Conservation (phyloP, 495 filamentous ascomycete genomes). For the Cenococcum geophilum region DNA sequence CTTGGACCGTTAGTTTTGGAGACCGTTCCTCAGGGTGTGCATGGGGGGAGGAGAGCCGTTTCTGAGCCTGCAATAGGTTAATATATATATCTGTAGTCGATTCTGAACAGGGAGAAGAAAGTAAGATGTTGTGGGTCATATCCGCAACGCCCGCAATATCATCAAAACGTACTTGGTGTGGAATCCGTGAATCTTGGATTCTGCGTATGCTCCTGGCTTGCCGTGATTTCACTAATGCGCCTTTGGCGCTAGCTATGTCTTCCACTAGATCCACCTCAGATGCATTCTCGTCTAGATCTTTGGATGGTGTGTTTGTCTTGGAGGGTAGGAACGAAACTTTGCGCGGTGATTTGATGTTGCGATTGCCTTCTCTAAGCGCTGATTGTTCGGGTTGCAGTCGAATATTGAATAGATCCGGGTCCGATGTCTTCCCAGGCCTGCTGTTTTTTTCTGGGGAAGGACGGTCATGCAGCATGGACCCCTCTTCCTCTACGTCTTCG, state of each 20-base stretch:
- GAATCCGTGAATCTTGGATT: slow-evolving; percentile 15
- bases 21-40: slow-evolving; percentile 32
- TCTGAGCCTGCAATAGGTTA: slow-evolving; percentile 31
- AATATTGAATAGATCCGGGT: slow-evolving; percentile 33
- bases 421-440: slow-evolving; percentile 18
- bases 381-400: slow-evolving; percentile 27
- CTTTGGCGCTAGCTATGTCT: slow-evolving; percentile 1
- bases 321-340: slow-evolving; percentile 31
- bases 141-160: slow-evolving; percentile 12
- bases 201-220: background rate
- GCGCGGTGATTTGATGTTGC: slow-evolving; percentile 31
- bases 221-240: slow-evolving; percentile 10
- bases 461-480: slow-evolving; percentile 6
- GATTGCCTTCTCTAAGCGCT: slow-evolving; percentile 30
- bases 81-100: slow-evolving; percentile 18
- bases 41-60: slow-evolving; percentile 28
- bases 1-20: slow-evolving; percentile 36
- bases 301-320: slow-evolving; percentile 24
- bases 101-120: slow-evolving; percentile 19
- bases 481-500: slow-evolving; percentile 19
- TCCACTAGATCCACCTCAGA: slow-evolving; percentile 19
- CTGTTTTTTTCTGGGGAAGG: slow-evolving; percentile 23
- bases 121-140: slow-evolving; percentile 23
- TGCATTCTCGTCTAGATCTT: slow-evolving; percentile 24
- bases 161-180: slow-evolving; percentile 31